Conservation (phyloP, 2,329 filamentous ascomycete species). For the Allantophomopsis cytisporea region DNA sequence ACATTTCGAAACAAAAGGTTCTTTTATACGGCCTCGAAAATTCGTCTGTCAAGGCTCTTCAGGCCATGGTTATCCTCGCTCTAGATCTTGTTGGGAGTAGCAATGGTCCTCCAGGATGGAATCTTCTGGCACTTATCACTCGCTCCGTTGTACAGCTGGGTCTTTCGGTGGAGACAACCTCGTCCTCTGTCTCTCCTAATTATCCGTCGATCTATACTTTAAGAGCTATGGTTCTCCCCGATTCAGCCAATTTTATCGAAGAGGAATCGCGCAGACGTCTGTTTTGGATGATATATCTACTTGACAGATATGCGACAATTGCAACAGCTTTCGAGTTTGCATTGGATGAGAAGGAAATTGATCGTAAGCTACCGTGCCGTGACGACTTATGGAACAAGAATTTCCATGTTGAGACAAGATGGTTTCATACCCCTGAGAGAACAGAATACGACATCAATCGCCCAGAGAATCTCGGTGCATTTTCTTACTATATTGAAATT, state of each 20-base stretch:
- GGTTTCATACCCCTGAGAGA: slow-evolving; percentile 48
- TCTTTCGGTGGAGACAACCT: slow-evolving; percentile 70
- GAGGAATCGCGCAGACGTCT: slow-evolving; percentile 74
- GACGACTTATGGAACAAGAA: slow-evolving; percentile 81
- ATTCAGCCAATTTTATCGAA: slow-evolving; percentile 75
- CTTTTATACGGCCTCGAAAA: slow-evolving; percentile 80
- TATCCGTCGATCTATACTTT: slow-evolving; percentile 83
- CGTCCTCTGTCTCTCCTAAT: slow-evolving; percentile 62
- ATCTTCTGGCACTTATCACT: slow-evolving; percentile 78
- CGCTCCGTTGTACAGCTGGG: slow-evolving; percentile 81
- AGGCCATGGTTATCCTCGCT: slow-evolving; percentile 77
- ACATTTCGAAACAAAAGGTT: slow-evolving; percentile 73
- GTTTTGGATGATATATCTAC: slow-evolving; percentile 89
- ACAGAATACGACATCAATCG: slow-evolving; percentile 52
- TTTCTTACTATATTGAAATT: slow-evolving; percentile 84
- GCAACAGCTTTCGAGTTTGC: slow-evolving; percentile 89
- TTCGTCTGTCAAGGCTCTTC: slow-evolving; percentile 75
- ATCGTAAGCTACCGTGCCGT: slow-evolving; percentile 73
- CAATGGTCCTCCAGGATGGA: slow-evolving; percentile 87
- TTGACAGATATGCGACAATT: slow-evolving; percentile 83
- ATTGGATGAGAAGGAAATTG: slow-evolving; percentile 78
- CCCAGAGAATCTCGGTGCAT: slow-evolving; percentile 72
- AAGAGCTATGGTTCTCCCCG: slow-evolving; percentile 71
- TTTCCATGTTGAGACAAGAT: slow-evolving; percentile 69
- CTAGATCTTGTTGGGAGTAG: slow-evolving; percentile 75